Conservation (phyloP, 306 rosid species). For the Castanopsis chinensis region DNA sequence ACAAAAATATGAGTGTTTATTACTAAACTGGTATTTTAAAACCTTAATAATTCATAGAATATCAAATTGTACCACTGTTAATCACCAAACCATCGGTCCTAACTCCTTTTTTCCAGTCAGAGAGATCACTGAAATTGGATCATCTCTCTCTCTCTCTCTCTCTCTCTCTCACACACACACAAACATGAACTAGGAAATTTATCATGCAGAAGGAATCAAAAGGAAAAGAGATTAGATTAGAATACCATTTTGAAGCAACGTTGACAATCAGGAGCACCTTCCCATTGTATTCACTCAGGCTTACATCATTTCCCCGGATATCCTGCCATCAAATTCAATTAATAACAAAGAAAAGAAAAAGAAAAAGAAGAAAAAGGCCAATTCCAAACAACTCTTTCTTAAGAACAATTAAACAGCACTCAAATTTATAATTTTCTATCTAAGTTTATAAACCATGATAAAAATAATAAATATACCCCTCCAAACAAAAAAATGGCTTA, state of each 20-base stretch:
- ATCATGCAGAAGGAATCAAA: background rate
- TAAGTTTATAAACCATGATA: background rate
- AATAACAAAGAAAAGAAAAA: constrained; percentile 1
- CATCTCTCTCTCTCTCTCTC: no score
- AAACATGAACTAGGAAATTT: background rate
- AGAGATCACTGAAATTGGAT: background rate
- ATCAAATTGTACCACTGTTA: background rate
- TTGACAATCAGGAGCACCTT: constrained; percentile 80
- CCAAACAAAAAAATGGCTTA: background rate
- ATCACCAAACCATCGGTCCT: background rate
- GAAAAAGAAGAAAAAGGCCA: background rate
- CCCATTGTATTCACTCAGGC: constrained; percentile 58
- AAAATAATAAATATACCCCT: background rate
- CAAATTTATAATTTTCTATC: background rate
- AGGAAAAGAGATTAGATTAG: constrained; percentile 4
- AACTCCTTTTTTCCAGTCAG: background rate
- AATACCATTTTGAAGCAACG: constrained; percentile 90
- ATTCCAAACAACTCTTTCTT: background rate
- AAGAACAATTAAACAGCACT: background rate
- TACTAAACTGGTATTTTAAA: no score
- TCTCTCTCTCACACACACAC: background rate
- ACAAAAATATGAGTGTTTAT: background rate
- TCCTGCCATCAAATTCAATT: constrained; percentile 53
- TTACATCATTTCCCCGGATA: constrained; percentile 73
- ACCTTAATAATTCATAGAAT: background rate